Base-by-base conservation (phyloP, 1,284 basidiomycete species). In the Takashimella tepidaria region DNA sequence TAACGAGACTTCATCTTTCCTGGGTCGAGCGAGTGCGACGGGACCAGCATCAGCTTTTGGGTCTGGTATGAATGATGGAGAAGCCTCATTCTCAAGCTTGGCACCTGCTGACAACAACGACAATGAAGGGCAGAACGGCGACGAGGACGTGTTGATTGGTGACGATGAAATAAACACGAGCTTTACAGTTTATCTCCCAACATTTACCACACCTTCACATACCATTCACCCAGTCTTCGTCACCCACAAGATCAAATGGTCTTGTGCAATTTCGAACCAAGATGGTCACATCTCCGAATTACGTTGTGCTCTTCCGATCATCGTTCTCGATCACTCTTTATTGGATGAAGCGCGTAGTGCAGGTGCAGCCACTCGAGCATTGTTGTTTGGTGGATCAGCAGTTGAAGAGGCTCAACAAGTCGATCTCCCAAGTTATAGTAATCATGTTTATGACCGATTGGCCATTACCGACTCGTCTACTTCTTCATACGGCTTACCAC, bases 231-330 rank as follows among this genome's bases (percentile, higher is more conserved):
- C 90, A 1, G 84, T 91, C 49, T 77, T 79, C 43, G 79, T 91
- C 22, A 80, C 78, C 5, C 89, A 95, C 75, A 79, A 79, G 64
- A 74, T 79, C 69, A 79, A 80, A 62, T 80, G 79, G 79, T 76
- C 73, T 12, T 77, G 78, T 63, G 78, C 88, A 49, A 86, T 93
- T 67, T 80, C 81, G 57, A 95, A 93, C 67, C 79, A 80, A n/a
- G 90, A 92, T 69, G 89, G 89, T 0, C 90, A 92, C 69, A 86
- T 85, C 1, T 92, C 89, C 2, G 91, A 95, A 74, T 79, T 97
- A 20, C 84, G 92, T 6, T 96, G 92, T 70, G 92, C 91, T 0
- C 80, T 96, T 1, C 92, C 92, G 0, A 77, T 97, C 37, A 83
- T 88, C 63, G 80, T 96, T 41, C 84, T 96, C 22, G 86, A 92